These are phyloP conservation scores for Russula griseocarnosa DNA, from an alignment of 768 basidiomycete genomes.

Conservation along the genomic window DNA sequence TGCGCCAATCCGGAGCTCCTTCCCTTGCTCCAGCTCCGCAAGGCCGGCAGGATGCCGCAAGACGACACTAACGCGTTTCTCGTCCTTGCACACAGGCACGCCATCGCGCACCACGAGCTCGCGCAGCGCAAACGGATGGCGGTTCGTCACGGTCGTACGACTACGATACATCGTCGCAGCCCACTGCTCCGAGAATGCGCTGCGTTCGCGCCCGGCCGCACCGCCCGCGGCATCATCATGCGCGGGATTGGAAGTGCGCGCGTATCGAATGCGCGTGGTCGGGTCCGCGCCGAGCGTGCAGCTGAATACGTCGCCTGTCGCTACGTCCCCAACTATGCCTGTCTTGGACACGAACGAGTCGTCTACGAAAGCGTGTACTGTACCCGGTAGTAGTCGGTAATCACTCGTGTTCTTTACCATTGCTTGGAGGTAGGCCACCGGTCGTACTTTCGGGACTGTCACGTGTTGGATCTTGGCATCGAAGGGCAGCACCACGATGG, in stretches of 20 bases:
- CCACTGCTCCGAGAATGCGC: constrained; percentile 44
- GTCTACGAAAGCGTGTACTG: constrained; percentile 53
- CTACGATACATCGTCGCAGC: constrained; percentile 43
- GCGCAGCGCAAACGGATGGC: constrained; percentile 43
- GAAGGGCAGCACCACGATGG: constrained; percentile 48
- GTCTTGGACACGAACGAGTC: constrained; percentile 57
- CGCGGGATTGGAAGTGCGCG: constrained; percentile 39
- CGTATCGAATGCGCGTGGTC: constrained; percentile 38
- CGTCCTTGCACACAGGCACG: constrained; percentile 40
- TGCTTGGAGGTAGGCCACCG: constrained; percentile 46
- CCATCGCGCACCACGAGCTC: constrained; percentile 47
- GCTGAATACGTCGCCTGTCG: constrained; percentile 47
- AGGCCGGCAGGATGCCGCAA: constrained; percentile 47
- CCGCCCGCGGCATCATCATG: constrained; percentile 19
- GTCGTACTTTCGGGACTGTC: constrained; percentile 47
- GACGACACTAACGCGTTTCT: constrained; percentile 43
- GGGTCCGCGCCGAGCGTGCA: constrained; percentile 49
- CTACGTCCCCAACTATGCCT: constrained; percentile 45
- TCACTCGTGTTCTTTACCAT: constrained; percentile 54
- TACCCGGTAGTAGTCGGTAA: constrained; percentile 52
- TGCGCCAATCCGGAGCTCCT: constrained; percentile 34
- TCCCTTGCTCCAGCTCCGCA: constrained; percentile 43
- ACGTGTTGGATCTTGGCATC: constrained; percentile 46
- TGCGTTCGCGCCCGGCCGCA: constrained; percentile 31
- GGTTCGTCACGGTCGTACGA: constrained; percentile 44